These are phyloP conservation scores for Thamnidium elegans DNA, from an alignment of 192 early-diverging fungal species.

Conservation along the genomic window DNA sequence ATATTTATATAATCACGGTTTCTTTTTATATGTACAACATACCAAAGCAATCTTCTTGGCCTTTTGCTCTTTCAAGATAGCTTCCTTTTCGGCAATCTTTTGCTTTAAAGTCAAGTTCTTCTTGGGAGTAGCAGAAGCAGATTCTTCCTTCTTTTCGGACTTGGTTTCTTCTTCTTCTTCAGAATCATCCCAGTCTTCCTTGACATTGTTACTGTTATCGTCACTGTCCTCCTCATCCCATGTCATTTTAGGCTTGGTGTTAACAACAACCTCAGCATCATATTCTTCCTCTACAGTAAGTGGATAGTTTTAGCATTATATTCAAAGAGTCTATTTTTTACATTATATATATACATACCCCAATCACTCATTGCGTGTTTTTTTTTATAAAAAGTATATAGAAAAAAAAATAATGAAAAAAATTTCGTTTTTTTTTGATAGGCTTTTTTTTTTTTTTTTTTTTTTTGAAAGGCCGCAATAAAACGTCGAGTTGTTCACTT, in stretches of 20 bases:
- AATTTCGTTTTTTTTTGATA: no score
- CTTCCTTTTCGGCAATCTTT: constrained; percentile 59
- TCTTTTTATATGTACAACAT: neutral
- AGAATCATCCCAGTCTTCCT: constrained; percentile 48
- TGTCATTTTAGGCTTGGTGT: constrained; percentile 43
- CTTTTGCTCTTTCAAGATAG: constrained; percentile 39
- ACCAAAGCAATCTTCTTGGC: constrained; percentile 28
- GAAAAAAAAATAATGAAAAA: neutral
- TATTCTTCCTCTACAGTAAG: constrained; percentile 15
- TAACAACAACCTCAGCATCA: constrained; percentile 37
- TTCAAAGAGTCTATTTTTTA: neutral
- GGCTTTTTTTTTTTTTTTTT: no score
- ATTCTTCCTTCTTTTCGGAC: constrained; percentile 39
- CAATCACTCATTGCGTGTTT: constrained; percentile 25
- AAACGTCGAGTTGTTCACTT: no score
- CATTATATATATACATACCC: constrained; percentile 8
- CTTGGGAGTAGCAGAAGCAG: constrained; percentile 37
- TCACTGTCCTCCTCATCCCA: constrained; percentile 63
- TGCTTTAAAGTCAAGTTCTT: constrained; percentile 48
- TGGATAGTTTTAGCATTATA: neutral
- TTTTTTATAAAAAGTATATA: neutral
- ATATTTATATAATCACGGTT: neutral
- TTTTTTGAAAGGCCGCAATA: no score
- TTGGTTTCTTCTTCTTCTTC: neutral
- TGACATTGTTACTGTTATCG: constrained; percentile 53